These are phyloP conservation scores for Corylus avellana DNA, from an alignment of 306 rosid genomes.

Conservation along the genomic window DNA sequence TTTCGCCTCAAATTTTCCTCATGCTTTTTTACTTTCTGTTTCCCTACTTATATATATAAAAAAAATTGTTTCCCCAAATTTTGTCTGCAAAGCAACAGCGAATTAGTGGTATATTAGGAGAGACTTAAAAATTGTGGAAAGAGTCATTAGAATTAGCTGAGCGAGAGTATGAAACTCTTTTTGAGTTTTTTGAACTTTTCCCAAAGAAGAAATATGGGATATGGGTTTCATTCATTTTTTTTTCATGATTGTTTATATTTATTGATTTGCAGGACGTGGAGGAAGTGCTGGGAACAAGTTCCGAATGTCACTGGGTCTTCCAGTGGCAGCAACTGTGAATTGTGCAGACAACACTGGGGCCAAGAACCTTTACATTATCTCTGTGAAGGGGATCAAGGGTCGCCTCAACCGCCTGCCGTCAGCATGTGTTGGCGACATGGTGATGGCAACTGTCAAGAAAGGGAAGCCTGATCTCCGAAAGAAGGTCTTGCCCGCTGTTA, in stretches of 20 bases:
- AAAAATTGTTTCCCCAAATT: not conserved
- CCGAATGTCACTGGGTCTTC: conserved; percentile 92
- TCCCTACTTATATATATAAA: too few relatives aligned
- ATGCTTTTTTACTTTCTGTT: too few relatives aligned
- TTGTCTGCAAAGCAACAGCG: not conserved
- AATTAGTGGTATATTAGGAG: too few relatives aligned
- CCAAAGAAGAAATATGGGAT: not conserved
- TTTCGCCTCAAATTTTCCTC: too few relatives aligned
- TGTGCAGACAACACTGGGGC: conserved; percentile 94
- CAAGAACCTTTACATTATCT: conserved; percentile 84
- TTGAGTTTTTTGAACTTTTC: not conserved
- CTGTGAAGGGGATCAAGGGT: conserved; percentile 93
- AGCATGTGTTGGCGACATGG: conserved; percentile 96
- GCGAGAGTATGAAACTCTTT: not conserved
- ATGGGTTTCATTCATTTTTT: not conserved
- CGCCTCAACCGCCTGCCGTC: conserved; percentile 82
- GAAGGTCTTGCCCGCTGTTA: conserved; percentile 90
- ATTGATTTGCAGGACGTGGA: conserved; percentile 57
- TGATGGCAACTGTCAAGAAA: conserved; percentile 94
- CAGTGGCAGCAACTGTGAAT: conserved; percentile 95
- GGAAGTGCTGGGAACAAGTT: conserved; percentile 94
- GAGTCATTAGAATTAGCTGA: too few relatives aligned
- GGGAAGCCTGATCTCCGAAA: conserved; percentile 92
- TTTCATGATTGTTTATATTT: not conserved
- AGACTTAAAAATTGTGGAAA: too few relatives aligned